Evolutionary conservation across 352 stramenopile species (phyloP), one percentile per base, ranked within the genome.

Genomic region (Pythium brachiatum): DNA sequence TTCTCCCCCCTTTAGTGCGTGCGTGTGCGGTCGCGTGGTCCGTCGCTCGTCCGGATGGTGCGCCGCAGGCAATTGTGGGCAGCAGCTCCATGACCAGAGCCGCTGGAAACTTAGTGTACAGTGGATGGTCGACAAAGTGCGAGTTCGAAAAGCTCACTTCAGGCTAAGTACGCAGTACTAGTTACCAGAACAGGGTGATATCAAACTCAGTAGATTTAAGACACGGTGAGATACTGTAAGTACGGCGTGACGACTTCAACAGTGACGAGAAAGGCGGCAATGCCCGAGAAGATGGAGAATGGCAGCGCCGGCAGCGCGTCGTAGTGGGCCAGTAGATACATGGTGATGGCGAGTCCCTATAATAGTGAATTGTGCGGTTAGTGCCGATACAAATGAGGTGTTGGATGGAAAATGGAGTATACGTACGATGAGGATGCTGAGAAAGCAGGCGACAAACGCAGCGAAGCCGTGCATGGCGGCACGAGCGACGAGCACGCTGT

Each of bases 401-500:
- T 31, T 20, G 25, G 23, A 27, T n/a, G n/a, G n/a, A n/a, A n/a
- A n/a, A n/a, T n/a, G n/a, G 39, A 26, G 23, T 12, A 9, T 13
- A 86, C 79, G 80, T 72, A 92, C 83, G 2, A 98, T 66, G 64
- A 99, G 90, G 26, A 96, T 89, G 56, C 60, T 75, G 47, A 98
- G 62, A 57, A 98, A 97, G 61, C 91, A 98, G 18, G 92, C 75
- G 6, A 79, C 83, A 63, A 98, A 98, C 12, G 92, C 76, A 11
- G 87, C 88, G 57, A 99, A 97, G 48, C 93, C 92, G 55, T 97
- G 89, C 60, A 94, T 74, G 9, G 92, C 94, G 11, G 96, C 96
- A 36, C 97, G 96, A 7, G 93, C 93, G 27, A 98, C 93, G 32
- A 99, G 77, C 0, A 99, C 89, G 50, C 83, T 98, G 76, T 99